phyloP scores from a whole-genome alignment of 73 alveolate species.

The Durusdinium trenchii region DNA sequence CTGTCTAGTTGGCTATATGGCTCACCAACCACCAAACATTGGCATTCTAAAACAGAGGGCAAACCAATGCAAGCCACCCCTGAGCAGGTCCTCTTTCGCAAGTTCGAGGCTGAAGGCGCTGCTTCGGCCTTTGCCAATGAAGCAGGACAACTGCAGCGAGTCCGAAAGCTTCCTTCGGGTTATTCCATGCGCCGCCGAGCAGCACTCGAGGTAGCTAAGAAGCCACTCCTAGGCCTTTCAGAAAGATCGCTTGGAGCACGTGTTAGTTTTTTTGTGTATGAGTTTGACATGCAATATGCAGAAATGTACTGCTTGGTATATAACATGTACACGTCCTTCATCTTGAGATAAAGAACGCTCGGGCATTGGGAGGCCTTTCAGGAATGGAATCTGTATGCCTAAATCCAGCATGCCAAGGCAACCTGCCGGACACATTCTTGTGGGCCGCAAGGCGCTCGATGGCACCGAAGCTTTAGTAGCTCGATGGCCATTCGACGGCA shows the following conservation, averaged over 20 bases:
- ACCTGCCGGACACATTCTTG: constrained; percentile 60
- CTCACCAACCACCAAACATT: background rate
- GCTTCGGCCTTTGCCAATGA: constrained; percentile 44
- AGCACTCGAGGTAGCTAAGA: background rate
- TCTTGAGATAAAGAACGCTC: background rate
- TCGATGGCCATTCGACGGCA: too few species aligned
- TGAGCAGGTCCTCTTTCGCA: constrained; percentile 76
- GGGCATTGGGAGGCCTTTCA: background rate
- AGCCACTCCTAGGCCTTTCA: too few species aligned
- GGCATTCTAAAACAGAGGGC: background rate
- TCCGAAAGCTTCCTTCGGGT: constrained; percentile 56
- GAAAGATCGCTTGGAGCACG: background rate
- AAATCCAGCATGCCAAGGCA: background rate
- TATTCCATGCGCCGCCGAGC: constrained; percentile 36
- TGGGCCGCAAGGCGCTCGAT: constrained; percentile 78
- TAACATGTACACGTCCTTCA: too few species aligned
- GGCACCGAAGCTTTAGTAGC: constrained; percentile 34
- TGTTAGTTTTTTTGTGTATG: background rate
- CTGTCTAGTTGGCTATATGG: background rate
- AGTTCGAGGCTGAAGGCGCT: constrained; percentile 88
- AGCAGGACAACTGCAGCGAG: constrained; percentile 9
- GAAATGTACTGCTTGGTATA: too few species aligned
- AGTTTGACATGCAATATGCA: too few species aligned
- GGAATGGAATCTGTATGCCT: background rate
- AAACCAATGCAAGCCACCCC: background rate